These are phyloP conservation scores for Panicum hallii DNA, from an alignment of 202 grass and related monocot genomes.

Conservation along the genomic window DNA sequence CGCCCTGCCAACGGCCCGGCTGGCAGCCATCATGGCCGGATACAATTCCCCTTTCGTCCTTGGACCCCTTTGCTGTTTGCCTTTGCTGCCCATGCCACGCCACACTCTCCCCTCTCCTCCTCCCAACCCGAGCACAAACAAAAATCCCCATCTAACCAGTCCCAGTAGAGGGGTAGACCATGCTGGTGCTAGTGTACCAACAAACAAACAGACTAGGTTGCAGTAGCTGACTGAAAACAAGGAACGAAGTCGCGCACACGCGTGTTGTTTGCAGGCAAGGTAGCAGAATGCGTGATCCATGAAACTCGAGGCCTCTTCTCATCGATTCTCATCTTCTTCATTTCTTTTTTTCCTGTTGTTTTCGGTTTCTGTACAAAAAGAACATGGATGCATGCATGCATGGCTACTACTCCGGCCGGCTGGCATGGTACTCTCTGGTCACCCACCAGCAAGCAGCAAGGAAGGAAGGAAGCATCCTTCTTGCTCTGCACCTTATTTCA, in stretches of 20 bases:
- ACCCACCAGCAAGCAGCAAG: constrained; percentile 13
- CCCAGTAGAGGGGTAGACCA: not conserved
- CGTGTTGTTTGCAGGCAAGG: not conserved
- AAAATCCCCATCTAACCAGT: constrained; percentile 27
- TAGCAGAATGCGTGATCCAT: not conserved
- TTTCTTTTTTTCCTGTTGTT: not conserved
- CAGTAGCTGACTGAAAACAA: not conserved
- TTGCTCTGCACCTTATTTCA: constrained; percentile 13
- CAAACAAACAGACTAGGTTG: not conserved
- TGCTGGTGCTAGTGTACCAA: not conserved
- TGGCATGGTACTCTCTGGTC: not conserved
- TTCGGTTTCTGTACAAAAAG: constrained; percentile 30
- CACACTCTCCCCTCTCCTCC: not conserved
- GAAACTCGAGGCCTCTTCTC: constrained; percentile 10
- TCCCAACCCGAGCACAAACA: not conserved
- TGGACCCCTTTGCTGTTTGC: not conserved
- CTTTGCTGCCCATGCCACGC: not conserved
- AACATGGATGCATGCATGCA: constrained; percentile 2
- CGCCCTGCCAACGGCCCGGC: not conserved
- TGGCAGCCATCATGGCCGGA: constrained; percentile 14
- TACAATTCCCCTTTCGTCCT: constrained; percentile 47
- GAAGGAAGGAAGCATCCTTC: not conserved
- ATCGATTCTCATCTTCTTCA: not conserved
- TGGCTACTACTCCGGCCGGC: not conserved
- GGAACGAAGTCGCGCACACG: not conserved